Evolutionary conservation across 192 early-diverging fungal genomes (phyloP), one percentile per base, ranked within the genome.

Genomic region (Podila epicladia): DNA sequence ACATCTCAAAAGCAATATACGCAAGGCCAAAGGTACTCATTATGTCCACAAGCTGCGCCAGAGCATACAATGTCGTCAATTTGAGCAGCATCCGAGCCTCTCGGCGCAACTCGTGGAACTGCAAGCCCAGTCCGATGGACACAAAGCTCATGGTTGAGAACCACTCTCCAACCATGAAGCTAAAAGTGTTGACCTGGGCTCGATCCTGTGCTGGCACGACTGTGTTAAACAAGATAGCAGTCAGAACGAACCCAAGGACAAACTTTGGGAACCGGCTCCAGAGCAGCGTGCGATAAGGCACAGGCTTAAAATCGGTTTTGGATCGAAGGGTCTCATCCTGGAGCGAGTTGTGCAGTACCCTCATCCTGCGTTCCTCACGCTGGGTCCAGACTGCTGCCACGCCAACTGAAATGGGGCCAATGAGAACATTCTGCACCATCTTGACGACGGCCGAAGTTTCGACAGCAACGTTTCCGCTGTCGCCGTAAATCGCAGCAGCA

Each of bases 191-290:
- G 11, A 88, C 87, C 1, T 37, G 41, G 6, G 58, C 53, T 7
- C 85, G 68, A 28, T 71, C 74, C n/a, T 71, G 62, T 1, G 64
- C 62, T 19, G 82, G 68, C 1, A 88, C 74, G 3, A 72, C 79
- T 9, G 87, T 88, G 57, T 86, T 86, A 62, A 88, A 86, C 5
- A 88, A 32, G 29, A 86, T 62, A 0, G 87, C 87, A 2, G 87
- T 86, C 33, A 84, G 37, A n/a, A 88, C 71, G 59, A 88, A 88
- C 5, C 87, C 85, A 35, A 86, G 65, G 0, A 86, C 87, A 60
- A 86, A 86, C 45, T 88, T 88, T 33, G 87, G 87, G 53, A 88
- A 88, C 11, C 87, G 72, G 9, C 77, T 76, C 85, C 83, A 88
- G 15, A 85, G 55, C 24, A 86, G 22, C 4, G 83, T 69, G 0